Evolutionary conservation across 176 grass and related monocot genomes (phyloP), one percentile per base, ranked within the genome.

Genomic region (Pontederia crassipes): DNA sequence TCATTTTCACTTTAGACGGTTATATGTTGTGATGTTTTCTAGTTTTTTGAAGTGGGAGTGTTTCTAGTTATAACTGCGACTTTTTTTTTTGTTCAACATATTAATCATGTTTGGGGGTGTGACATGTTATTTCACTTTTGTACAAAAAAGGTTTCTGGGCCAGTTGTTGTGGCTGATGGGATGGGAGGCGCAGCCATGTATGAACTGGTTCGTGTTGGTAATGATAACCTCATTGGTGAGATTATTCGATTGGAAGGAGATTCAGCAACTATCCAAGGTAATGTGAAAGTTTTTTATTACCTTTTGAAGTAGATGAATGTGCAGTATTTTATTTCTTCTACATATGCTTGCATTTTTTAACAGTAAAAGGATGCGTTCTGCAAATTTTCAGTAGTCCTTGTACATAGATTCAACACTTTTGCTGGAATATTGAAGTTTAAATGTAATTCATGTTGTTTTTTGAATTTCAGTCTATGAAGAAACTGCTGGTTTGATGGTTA

Each of bases 81-180:
- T 40, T 40, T 40, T 40, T 3, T 40, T 2, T 7, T 40, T 40
- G 32, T 40, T 40, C 4, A 40, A 40, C 32, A 40, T 4, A 40
- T 40, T 40, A 40, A 40, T 40, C 2, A 40, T 7, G 6, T 40
- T 40, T 7, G 4, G 32, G 32, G 32, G 6, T 40, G 32, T 40
- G 32, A 40, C 32, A 24, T 24, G 32, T 40, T 40, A 2, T 40
- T 40, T 40, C 4, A 40, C 51, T 58, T 54, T 18, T 59, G 32
- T 13, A 49, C 28, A 17, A 17, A 57, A 80, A 2, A 89, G 90
- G 90, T 95, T n/a, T 91, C 87, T 68, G 83, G 83, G 7, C 83
- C 88, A 29, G 88, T 91, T 60, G 79, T 91, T 47, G 83, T 91
- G 17, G 88, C 88, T 17, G 83, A 91, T 91, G 88, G 87, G 63